phyloP scores from a whole-genome alignment of 306 rosid genomes.

The Quercus robur region DNA sequence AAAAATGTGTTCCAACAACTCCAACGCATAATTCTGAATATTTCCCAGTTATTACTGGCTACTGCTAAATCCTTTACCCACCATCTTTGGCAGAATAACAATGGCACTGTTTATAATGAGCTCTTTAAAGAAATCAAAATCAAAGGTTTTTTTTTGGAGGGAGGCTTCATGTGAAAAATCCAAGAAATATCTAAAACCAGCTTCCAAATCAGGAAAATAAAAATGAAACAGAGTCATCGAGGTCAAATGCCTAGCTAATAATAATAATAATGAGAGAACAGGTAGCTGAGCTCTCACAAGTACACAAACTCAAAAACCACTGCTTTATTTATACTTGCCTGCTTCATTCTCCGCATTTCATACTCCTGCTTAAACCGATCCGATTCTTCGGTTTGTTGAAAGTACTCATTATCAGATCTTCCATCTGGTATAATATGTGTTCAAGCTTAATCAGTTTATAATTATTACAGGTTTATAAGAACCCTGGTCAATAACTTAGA shows the following conservation, averaged over 20 bases:
- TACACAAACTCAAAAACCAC: neutral
- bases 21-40: neutral
- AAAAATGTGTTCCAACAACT: neutral
- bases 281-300: neutral
- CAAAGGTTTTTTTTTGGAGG: neutral
- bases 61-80: neutral
- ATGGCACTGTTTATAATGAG: neutral
- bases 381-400: slow-evolving; percentile 30
- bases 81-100: neutral
- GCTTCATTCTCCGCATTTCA: slow-evolving; percentile 38
- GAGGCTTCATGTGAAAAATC: no score
- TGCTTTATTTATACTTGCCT: slow-evolving; percentile 18
- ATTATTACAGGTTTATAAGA: neutral
- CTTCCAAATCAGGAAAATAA: neutral
- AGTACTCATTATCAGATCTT: slow-evolving; percentile 24
- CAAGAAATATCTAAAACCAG: no score
- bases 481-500: neutral
- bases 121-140: neutral
- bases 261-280: neutral
- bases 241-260: neutral
- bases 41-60: neutral
- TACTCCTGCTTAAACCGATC: slow-evolving; percentile 33
- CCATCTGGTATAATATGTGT: slow-evolving; percentile 15
- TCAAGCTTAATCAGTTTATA: neutral
- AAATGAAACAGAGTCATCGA: neutral